Conservation (phyloP, 495 filamentous ascomycete species). For the Aspergillus campestris region DNA sequence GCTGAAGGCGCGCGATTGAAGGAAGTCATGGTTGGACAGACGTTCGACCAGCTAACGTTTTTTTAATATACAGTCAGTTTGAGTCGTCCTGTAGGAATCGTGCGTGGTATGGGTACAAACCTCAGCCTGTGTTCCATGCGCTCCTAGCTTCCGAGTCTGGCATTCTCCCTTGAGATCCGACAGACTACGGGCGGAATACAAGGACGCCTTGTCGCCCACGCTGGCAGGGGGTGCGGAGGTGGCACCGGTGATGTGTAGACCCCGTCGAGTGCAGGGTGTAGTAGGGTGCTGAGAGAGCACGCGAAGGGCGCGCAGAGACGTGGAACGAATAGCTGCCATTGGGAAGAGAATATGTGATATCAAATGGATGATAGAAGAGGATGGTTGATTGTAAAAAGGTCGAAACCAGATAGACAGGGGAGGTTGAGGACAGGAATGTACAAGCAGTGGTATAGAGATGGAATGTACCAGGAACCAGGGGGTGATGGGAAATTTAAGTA, state of each 20-base stretch:
- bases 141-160: constrained; percentile 25
- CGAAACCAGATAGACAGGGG: constrained; percentile 4
- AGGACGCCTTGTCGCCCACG: constrained; percentile 25
- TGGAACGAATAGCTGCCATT: constrained; percentile 44
- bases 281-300: constrained; percentile 34
- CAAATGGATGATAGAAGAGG: neutral
- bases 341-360: constrained; percentile 9
- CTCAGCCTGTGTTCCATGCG: constrained; percentile 29
- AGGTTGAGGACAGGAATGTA: constrained; percentile 11
- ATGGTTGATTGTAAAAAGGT: neutral
- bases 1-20: constrained; percentile 45
- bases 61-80: constrained; percentile 2
- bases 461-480: neutral
- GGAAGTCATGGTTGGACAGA: constrained; percentile 44
- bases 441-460: neutral
- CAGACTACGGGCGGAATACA: constrained; percentile 27
- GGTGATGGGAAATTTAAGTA: neutral
- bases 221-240: constrained; percentile 37
- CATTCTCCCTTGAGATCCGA: constrained; percentile 36
- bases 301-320: constrained; percentile 42
- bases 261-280: constrained; percentile 32
- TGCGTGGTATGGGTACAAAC: constrained; percentile 12
- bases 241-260: constrained; percentile 48
- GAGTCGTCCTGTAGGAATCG: neutral
- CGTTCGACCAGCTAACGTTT: constrained; percentile 38